Evolutionary conservation across 2,329 filamentous ascomycete species (phyloP).

Genomic region (Diplodia scrobiculata): DNA sequence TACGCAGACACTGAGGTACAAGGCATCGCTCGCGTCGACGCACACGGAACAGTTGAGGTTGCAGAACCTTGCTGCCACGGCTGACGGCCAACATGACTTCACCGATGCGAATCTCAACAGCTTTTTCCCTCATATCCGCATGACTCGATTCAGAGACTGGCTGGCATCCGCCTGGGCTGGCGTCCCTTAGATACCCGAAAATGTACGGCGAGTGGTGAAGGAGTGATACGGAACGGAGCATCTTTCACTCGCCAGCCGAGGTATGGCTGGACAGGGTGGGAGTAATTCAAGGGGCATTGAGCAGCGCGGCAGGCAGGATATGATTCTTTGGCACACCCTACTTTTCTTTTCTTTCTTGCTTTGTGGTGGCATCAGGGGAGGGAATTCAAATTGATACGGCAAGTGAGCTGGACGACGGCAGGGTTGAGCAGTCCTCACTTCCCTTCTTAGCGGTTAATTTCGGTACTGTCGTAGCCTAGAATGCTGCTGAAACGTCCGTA

Average conservation of each 20-base stretch:
- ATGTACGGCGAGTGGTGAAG: too few species aligned
- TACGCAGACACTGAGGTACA: constrained; percentile 54
- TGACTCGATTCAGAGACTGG: constrained; percentile 46
- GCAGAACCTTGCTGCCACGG: constrained; percentile 66
- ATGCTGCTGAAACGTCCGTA: neutral
- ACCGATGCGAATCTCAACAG: constrained; percentile 58
- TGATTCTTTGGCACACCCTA: neutral
- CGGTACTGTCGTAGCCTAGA: neutral
- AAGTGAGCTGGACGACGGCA: neutral
- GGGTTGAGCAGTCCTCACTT: neutral
- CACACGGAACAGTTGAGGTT: constrained; percentile 48
- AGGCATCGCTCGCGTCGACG: constrained; percentile 49
- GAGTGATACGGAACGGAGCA: too few species aligned
- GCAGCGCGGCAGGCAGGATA: neutral
- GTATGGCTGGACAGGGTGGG: neutral
- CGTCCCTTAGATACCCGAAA: constrained; percentile 32
- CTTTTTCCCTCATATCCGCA: constrained; percentile 43
- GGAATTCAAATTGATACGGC: neutral
- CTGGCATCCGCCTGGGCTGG: constrained; percentile 42
- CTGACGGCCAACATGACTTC: constrained; percentile 69
- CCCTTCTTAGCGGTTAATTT: neutral
- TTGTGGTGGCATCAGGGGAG: neutral
- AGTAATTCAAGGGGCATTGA: neutral
- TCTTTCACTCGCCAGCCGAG: neutral
- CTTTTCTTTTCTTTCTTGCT: neutral